Evolutionary conservation across 2,329 filamentous ascomycete genomes (phyloP), one percentile per base, ranked within the genome.

Genomic region (Rachicladosporium sp.): DNA sequence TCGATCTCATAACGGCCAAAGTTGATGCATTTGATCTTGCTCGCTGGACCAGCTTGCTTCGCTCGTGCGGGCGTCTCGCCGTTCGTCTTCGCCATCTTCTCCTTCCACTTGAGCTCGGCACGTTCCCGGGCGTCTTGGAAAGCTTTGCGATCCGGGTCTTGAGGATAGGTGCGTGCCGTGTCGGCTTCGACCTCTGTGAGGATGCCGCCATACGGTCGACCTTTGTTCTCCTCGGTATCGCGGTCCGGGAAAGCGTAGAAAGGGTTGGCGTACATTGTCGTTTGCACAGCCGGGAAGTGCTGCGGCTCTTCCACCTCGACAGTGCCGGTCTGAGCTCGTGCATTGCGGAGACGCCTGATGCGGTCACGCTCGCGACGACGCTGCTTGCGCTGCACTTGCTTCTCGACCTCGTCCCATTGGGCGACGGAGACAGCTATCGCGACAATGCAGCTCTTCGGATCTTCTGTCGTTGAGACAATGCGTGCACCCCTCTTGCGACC

Each of bases 1-100:
- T 98, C 91, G 51, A 98, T 98, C 61, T 98, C 91, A 71, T 82
- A 93, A 38, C 87, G 86, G 34, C 91, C 91, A 64, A 98, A 96
- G 54, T 94, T 91, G 65, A 98, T 94, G 63, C 88, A 95, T 61
- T 96, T 93, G 59, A 98, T 96, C 63, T 95, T 91, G 60, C 88
- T 96, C 4, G 86, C 84, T 23, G 86, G 85, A 0, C 84, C 85
- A n/a, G 78, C 77, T 3, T 80, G 68, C 56, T 94, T 94, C 6
- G 54, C 46, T 37, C 56, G 49, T n/a, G 55, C 52, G 11, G 76
- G 67, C 54, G 77, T 80, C 52, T 77, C 80, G 13, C 71, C 63
- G 21, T 74, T 74, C 49, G 88, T 79, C 54, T 69, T 52, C 64
- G 77, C 60, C 13, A 73, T 66, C 49, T 78, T 76, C 49, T 76